Base-by-base conservation (phyloP, 2,329 filamentous ascomycete genomes). In the Fusarium sp. region DNA sequence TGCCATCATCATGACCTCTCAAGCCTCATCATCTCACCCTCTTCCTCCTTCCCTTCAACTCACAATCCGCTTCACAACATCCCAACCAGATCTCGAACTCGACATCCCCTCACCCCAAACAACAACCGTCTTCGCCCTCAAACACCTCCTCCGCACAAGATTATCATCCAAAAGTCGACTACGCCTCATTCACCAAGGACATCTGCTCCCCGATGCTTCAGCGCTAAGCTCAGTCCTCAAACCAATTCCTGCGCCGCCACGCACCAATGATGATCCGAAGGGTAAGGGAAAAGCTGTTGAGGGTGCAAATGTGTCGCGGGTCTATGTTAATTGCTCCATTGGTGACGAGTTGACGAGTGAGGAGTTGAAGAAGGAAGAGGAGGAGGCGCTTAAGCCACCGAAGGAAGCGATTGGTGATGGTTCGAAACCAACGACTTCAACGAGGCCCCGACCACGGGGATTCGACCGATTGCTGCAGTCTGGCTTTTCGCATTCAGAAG, bases 241-340 rank as follows among this genome's bases (percentile, higher is more conserved):
- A 68, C 84, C 93, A 4, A 89, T 90, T 0, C 85, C 92, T 3
- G 88, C 90, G 0, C 85, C 89, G 0, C 86, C 87, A 72, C 73
- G 74, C 36, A 56, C 65, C 11, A 58, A 42, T 12, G 50, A 81
- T 69, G 77, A 80, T 70, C 72, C 77, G 26, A 79, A 81, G 50
- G 75, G 75, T 39, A 82, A 82, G 78, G 94, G 93, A 53, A 97
- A 96, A 68, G 88, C 88, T 2, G 81, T 91, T 10, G 87, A 87
- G 38, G 86, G 87, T 48, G 82, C 82, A 20, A 81, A 84, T 38
- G 73, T 83, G 3, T 87, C 91, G 59, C 88, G 92, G 50, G 89
- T 97, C 78, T 98, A 97, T 82, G 92, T 98, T 70, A 97, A 97
- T 85, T 98, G 96, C 87, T 96, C 94, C 73, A 93, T 98, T 66